Evolutionary conservation across 1,284 basidiomycete genomes (phyloP), one percentile per base, ranked within the genome.

Genomic region (Trametes versicolor): DNA sequence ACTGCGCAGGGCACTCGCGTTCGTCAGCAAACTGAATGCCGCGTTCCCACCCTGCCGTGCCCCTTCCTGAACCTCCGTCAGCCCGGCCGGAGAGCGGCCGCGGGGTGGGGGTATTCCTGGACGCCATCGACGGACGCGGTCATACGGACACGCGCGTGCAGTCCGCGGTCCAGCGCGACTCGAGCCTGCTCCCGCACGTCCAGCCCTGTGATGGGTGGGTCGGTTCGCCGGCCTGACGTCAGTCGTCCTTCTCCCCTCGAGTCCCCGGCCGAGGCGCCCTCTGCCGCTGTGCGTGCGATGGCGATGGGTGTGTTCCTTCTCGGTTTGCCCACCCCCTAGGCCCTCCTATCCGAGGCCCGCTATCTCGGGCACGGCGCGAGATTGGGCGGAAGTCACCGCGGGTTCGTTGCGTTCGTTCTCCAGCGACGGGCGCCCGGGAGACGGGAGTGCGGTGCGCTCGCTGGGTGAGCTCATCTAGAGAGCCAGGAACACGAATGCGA

Each of bases 131-230:
- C 29, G 9, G 23, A n/a, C 23, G 23, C 9, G 34, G 52, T 53
- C 52, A 53, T 23, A 53, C 52, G 36, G 34, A 13, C 36, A 53
- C 21, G 37, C 52, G 52, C 52, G 52, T 53, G 52, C 52, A 53
- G 36, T 53, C 21, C 41, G 41, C 13, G 41, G 41, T 43, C 41
- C 41, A 43, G 41, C 41, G 41, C 41, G 41, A 43, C 29, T 32
- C 29, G 29, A 32, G 29, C 29, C 29, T 32, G 29, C 8, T 8
- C 29, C 29, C 29, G 41, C 41, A 7, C 41, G 7, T 25, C 45
- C 23, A 49, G 48, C 25, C 25, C 48, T 49, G 15, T 25, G 25
- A 23, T n/a, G 21, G 12, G 21, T 8, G 21, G 21, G 23, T 25
- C 45, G 7, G 10, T n/a, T 48, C n/a, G 27, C 13, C 13, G 5